Evolutionary conservation across 371 early-diverging fungal genomes (phyloP).

Genomic region (Mucor indicus): DNA sequence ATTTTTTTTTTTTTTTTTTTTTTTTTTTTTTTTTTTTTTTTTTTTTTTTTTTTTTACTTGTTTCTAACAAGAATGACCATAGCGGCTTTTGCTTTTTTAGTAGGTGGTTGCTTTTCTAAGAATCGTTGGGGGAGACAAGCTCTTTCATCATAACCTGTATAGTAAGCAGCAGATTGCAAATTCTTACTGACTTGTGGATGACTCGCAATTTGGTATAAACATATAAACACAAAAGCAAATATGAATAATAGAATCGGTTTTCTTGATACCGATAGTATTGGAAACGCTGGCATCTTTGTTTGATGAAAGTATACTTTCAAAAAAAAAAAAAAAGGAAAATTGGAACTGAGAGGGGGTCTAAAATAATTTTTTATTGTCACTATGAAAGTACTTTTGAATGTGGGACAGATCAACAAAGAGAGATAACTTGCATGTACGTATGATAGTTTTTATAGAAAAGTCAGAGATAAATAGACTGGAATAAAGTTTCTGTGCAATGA

Average conservation of each 20-base stretch:
- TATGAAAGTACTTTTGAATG: no score
- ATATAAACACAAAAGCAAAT: slow-evolving; percentile 7
- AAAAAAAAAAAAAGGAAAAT: no score
- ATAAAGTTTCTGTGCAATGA: no score
- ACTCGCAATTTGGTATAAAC: slow-evolving; percentile 43
- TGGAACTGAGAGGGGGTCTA: no score
- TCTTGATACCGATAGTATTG: slow-evolving; percentile 8
- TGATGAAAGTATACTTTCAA: no score
- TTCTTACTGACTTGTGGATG: slow-evolving; percentile 37
- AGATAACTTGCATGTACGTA: no score
- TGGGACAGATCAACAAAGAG: no score
- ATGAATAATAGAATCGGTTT: slow-evolving; percentile 4
- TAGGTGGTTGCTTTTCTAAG: slow-evolving; percentile 33
- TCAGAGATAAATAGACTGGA: no score
- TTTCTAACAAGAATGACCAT: slow-evolving; percentile 48
- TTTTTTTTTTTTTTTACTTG: slow-evolving; percentile 23
- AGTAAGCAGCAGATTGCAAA: slow-evolving; percentile 47
- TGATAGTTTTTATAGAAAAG: no score
- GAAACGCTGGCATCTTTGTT: slow-evolving; percentile 12
- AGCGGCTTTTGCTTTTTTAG: slow-evolving; percentile 46
- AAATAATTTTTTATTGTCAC: no score
- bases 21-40: not conserved
- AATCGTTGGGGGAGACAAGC: slow-evolving; percentile 45
- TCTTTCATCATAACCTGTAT: slow-evolving; percentile 41
- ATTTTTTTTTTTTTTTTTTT: not conserved